Percentiles rank a stretch among this genome's conserved stretches.
Evolutionary conservation across 2,329 filamentous ascomycete species (phyloP).

Genomic region (Ascochyta lentis): DNA sequence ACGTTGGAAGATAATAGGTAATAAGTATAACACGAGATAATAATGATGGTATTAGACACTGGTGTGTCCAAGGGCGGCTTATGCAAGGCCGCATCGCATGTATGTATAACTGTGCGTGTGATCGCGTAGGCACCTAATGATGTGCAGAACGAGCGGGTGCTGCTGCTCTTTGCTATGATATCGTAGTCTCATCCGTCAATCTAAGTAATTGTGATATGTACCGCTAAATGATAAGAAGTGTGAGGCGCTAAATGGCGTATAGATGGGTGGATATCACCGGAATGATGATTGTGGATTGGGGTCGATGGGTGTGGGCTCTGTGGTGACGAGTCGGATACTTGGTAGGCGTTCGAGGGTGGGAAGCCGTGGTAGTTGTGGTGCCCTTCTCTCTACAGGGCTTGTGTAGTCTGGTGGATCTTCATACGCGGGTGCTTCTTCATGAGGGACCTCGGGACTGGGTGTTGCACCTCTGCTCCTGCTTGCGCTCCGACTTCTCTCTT

Average conservation of each 20-base stretch:
- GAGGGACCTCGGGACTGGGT: slow-evolving; percentile 36
- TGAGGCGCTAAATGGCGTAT: slow-evolving; percentile 1
- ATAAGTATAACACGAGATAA: background rate
- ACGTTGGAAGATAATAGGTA: background rate
- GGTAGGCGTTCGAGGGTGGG: slow-evolving; percentile 49
- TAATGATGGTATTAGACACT: slow-evolving; percentile 6
- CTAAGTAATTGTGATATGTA: slow-evolving; percentile 1
- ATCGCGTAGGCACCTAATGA: background rate
- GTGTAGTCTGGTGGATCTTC: slow-evolving; percentile 59
- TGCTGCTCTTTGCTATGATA: slow-evolving; percentile 5
- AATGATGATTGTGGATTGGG: slow-evolving; percentile 17
- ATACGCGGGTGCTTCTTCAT: slow-evolving; percentile 48
- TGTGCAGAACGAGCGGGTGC: background rate
- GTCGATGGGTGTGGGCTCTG: slow-evolving; percentile 39
- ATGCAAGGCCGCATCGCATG: slow-evolving; percentile 2
- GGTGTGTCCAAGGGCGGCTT: slow-evolving; percentile 1
- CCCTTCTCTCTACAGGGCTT: slow-evolving; percentile 47
- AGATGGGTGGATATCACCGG: slow-evolving; percentile 5
- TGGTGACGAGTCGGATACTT: slow-evolving; percentile 54
- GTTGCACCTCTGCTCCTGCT: slow-evolving; percentile 34
- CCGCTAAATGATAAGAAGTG: slow-evolving; percentile 7
- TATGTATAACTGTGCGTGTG: background rate
- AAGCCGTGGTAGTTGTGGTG: slow-evolving; percentile 42
- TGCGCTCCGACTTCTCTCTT: slow-evolving; percentile 43
- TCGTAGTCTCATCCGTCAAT: slow-evolving; percentile 10